Conservation (phyloP, 202 grass and related monocot genomes). For the Sporobolus alterniflorus region DNA sequence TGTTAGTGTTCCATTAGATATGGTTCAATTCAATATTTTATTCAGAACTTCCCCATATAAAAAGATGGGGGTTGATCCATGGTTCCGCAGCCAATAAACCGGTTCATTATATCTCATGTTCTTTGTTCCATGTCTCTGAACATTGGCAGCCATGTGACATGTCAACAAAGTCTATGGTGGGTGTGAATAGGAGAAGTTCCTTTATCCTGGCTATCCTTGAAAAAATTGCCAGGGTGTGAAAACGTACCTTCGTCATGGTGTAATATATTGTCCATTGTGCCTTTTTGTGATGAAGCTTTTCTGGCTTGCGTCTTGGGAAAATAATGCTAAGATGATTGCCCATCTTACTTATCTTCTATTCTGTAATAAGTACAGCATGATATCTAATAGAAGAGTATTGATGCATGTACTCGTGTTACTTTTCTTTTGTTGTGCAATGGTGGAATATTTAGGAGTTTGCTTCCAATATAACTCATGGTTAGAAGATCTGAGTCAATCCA, state of each 20-base stretch:
- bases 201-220: background rate
- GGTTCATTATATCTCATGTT: background rate
- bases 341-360: background rate
- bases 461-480: conserved; percentile 9
- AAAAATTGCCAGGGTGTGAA: background rate
- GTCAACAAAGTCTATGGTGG: background rate
- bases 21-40: background rate
- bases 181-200: background rate
- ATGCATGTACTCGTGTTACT: background rate
- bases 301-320: background rate
- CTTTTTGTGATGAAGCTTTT: background rate
- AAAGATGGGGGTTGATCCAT: background rate
- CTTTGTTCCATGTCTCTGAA: background rate
- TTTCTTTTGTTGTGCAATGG: background rate
- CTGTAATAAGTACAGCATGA: background rate
- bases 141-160: background rate
- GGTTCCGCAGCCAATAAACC: background rate
- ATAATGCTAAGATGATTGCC: background rate
- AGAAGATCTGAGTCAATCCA: background rate
- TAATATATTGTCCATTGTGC: background rate
- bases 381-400: background rate
- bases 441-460: background rate
- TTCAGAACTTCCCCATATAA: background rate
- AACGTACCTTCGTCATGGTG: background rate
- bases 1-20: background rate